phyloP scores from a whole-genome alignment of 176 grass and related monocot species.

The Oryza rufipogon region DNA sequence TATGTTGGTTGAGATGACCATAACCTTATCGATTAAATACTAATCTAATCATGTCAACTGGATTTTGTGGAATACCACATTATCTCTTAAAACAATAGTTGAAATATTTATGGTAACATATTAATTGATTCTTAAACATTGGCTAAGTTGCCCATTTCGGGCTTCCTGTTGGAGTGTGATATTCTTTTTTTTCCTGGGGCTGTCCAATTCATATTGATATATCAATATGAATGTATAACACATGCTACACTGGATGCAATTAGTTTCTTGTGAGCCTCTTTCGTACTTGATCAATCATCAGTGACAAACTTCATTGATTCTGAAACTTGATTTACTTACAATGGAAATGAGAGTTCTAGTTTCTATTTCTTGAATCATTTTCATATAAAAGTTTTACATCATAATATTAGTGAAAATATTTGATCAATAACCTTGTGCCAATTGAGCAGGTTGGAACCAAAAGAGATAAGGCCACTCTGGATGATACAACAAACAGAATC shows the following conservation, averaged over 20 bases:
- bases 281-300: background rate
- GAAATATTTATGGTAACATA: background rate
- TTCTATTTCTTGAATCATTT: background rate
- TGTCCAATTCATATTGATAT: background rate
- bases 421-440: slow-evolving; percentile 18
- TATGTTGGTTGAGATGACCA: slow-evolving; percentile 5
- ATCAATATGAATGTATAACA: background rate
- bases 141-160: background rate
- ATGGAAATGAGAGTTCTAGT: background rate
- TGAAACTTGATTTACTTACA: background rate
- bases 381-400: background rate
- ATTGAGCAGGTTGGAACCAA: slow-evolving; percentile 78
- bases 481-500: slow-evolving; percentile 86
- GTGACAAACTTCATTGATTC: background rate
- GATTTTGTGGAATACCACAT: background rate
- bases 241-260: background rate
- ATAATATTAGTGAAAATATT: slow-evolving; percentile 3
- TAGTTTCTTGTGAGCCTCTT: slow-evolving; percentile 9
- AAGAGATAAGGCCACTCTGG: slow-evolving; percentile 65
- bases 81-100: background rate
- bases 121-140: background rate
- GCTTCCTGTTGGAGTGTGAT: background rate
- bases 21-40: background rate
- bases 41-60: background rate
- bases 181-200: background rate